These are phyloP conservation scores for Colletotrichum orbiculare DNA, from an alignment of 2,329 filamentous ascomycete species.

Conservation along the genomic window DNA sequence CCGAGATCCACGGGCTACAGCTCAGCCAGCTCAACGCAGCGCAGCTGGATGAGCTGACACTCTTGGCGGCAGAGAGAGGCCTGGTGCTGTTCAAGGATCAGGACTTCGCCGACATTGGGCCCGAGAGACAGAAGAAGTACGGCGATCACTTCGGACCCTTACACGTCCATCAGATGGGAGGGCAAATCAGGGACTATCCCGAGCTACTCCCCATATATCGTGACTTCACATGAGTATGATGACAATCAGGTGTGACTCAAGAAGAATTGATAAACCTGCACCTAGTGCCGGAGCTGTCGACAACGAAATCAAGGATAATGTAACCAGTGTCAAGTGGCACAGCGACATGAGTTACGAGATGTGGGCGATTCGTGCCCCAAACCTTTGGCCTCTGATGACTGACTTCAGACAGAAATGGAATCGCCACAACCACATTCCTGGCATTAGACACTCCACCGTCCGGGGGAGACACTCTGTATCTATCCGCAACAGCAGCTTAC, in stretches of 20 bases:
- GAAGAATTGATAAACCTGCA: rapidly evolving
- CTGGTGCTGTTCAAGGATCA: constrained; percentile 52
- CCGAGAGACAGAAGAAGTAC: constrained; percentile 10
- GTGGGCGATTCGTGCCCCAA: background rate
- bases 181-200: constrained; percentile 12
- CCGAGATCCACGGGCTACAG: constrained; percentile 53
- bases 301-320: constrained; percentile 10
- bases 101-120: constrained; percentile 40
- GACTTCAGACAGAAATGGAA: background rate
- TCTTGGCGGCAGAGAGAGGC: constrained; percentile 52
- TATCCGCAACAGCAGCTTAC: background rate
- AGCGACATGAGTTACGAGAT: constrained; percentile 17
- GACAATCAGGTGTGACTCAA: too few relatives aligned
- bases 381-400: background rate
- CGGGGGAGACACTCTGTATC: constrained; percentile 2
- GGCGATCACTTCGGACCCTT: constrained; percentile 2
- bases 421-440: constrained; percentile 11
- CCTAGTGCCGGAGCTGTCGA: constrained; percentile 4
- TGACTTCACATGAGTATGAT: constrained; percentile 2
- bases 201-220: constrained; percentile 12
- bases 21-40: constrained; percentile 49
- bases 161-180: constrained; percentile 4
- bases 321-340: constrained; percentile 3
- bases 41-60: constrained; percentile 54
- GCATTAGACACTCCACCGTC: constrained; percentile 1